Percentiles rank a stretch among this genome's conserved stretches.
These are phyloP conservation scores for Chiua virens DNA, from an alignment of 768 basidiomycete species.

Conservation along the genomic window DNA sequence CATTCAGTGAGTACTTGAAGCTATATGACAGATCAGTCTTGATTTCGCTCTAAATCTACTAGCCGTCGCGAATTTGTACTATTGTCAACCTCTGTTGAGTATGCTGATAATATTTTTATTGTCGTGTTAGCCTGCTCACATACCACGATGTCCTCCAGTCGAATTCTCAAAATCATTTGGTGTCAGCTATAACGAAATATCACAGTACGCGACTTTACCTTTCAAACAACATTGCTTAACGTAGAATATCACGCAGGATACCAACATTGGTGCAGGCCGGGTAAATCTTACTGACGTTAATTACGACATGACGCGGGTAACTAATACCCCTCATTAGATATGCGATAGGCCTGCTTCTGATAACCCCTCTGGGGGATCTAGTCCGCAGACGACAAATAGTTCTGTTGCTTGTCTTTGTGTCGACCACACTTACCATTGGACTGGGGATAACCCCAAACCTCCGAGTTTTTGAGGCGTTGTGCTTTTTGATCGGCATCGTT, in stretches of 20 bases:
- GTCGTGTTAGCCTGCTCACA: neutral
- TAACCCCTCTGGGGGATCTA: constrained; percentile 83
- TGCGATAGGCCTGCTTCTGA: constrained; percentile 67
- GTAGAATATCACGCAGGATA: constrained; percentile 39
- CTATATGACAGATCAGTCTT: neutral
- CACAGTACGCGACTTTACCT: constrained; percentile 24
- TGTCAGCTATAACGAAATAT: constrained; percentile 37
- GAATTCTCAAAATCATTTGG: constrained; percentile 40
- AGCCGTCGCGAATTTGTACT: constrained; percentile 80
- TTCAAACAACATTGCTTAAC: neutral
- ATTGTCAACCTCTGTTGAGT: constrained; percentile 81
- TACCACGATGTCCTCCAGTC: constrained; percentile 14
- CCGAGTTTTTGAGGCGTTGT: constrained; percentile 61
- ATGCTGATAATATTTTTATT: constrained; percentile 19
- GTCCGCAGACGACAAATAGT: constrained; percentile 73
- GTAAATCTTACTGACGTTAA: constrained; percentile 33
- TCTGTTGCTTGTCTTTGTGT: constrained; percentile 53
- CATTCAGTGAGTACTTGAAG: constrained; percentile 31
- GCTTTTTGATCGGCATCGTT: constrained; percentile 67
- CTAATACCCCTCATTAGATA: constrained; percentile 46
- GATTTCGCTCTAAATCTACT: neutral
- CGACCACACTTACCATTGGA: constrained; percentile 65
- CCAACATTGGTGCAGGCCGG: constrained; percentile 70
- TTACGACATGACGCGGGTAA: neutral
- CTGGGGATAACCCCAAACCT: constrained; percentile 62